Percentiles rank a stretch among this genome's conserved stretches.
Conservation (phyloP, 129 eudicot genomes). For the Logfia minima region DNA sequence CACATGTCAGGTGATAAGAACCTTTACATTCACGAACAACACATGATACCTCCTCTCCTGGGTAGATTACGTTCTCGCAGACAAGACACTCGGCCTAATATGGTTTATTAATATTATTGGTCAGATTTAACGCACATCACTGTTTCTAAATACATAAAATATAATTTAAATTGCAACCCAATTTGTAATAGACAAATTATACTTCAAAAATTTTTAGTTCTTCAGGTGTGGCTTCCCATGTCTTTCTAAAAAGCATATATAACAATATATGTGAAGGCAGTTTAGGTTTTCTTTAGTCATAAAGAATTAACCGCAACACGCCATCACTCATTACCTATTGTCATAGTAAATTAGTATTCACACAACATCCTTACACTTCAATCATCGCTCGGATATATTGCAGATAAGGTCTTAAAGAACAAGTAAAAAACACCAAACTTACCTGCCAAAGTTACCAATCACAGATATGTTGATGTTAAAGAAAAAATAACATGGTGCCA, state of each 20-base stretch:
- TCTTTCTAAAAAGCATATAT: background rate
- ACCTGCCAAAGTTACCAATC: background rate
- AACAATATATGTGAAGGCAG: background rate
- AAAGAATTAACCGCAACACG: background rate
- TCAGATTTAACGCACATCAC: background rate
- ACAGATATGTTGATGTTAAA: background rate
- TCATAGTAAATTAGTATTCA: background rate
- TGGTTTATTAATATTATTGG: background rate
- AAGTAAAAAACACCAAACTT: background rate
- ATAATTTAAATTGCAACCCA: background rate
- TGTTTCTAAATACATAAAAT: background rate
- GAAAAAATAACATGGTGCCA: background rate
- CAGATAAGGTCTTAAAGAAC: background rate
- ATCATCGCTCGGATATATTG: background rate
- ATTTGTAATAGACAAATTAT: background rate
- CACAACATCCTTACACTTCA: background rate
- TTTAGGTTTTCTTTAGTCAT: background rate
- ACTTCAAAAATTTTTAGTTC: background rate
- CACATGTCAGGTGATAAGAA: constrained; percentile 68
- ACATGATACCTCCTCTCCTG: constrained; percentile 65
- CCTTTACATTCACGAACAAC: constrained; percentile 63
- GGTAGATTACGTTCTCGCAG: constrained; percentile 58
- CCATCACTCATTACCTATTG: background rate
- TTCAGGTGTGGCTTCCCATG: background rate
- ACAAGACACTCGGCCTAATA: constrained; percentile 65